Conservation (phyloP, 495 filamentous ascomycete genomes). For the Peziza echinospora region DNA sequence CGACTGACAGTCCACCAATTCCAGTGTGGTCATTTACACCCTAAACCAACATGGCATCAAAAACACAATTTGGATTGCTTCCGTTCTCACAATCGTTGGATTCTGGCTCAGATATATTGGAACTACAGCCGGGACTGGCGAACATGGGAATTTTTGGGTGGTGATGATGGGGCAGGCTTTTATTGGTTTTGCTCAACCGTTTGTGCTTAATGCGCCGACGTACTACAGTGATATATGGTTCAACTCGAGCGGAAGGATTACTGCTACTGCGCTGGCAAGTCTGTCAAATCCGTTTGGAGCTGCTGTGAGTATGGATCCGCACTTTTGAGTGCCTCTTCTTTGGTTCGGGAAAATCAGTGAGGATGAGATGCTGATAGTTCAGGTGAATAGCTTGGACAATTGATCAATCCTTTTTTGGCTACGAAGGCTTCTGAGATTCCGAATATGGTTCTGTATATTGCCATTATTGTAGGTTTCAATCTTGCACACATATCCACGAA, state of each 20-base stretch:
- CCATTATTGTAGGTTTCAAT: constrained; percentile 42
- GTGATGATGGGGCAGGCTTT: constrained; percentile 93
- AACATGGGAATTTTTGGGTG: constrained; percentile 45
- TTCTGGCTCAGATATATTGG: constrained; percentile 90
- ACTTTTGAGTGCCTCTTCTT: too few species aligned
- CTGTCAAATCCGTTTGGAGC: constrained; percentile 77
- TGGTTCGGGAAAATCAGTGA: too few species aligned
- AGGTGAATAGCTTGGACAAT: too few species aligned
- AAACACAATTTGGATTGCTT: constrained; percentile 48
- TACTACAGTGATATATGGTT: constrained; percentile 93
- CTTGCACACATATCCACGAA: too few species aligned
- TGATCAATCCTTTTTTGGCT: constrained; percentile 62
- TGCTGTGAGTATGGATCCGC: too few species aligned
- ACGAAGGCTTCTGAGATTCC: constrained; percentile 35
- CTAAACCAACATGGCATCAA: constrained; percentile 65
- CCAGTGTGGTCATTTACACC: constrained; percentile 45
- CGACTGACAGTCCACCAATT: not conserved
- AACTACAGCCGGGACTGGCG: constrained; percentile 36
- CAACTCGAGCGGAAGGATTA: constrained; percentile 56
- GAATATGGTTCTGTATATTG: constrained; percentile 64
- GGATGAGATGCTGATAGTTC: too few species aligned
- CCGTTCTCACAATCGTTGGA: constrained; percentile 50
- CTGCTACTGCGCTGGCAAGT: constrained; percentile 67
- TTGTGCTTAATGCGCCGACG: constrained; percentile 74
- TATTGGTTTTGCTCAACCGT: constrained; percentile 73